These are phyloP conservation scores for Mycosphaerella sp. DNA, from an alignment of 2,329 filamentous ascomycete species.

Conservation along the genomic window DNA sequence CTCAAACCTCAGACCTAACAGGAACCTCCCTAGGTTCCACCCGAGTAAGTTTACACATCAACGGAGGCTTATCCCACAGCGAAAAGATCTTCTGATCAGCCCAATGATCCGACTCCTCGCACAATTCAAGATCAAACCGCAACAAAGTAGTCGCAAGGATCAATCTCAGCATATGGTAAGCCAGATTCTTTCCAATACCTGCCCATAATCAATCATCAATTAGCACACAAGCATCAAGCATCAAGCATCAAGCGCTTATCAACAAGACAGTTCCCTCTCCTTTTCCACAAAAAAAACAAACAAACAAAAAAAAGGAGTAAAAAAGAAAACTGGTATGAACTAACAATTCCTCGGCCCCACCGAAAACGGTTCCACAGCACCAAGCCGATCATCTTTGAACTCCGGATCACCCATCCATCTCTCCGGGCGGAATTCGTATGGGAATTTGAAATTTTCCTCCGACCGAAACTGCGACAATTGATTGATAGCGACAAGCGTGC, in stretches of 20 bases:
- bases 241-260: no score
- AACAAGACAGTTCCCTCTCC: no score
- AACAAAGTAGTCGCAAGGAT: slow-evolving; percentile 2
- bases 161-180: slow-evolving; percentile 12
- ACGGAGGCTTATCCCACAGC: slow-evolving; percentile 30
- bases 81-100: slow-evolving; percentile 28
- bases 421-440: slow-evolving; percentile 30
- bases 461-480: slow-evolving; percentile 9
- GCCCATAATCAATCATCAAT: background rate
- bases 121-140: slow-evolving; percentile 17
- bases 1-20: no score
- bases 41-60: slow-evolving; percentile 13
- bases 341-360: background rate
- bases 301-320: no score
- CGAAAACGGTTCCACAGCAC: slow-evolving; percentile 21
- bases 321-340: background rate
- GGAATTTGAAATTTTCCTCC: slow-evolving; percentile 19
- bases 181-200: slow-evolving; percentile 13
- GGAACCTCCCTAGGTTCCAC: background rate
- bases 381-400: slow-evolving; percentile 20
- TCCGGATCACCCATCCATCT: slow-evolving; percentile 27
- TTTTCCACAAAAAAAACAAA: no score
- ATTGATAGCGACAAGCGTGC: slow-evolving; percentile 10
- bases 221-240: no score
- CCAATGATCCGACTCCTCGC: slow-evolving; percentile 27